Conservation (phyloP, 2,329 filamentous ascomycete species). For the Pyricularia sp. region DNA sequence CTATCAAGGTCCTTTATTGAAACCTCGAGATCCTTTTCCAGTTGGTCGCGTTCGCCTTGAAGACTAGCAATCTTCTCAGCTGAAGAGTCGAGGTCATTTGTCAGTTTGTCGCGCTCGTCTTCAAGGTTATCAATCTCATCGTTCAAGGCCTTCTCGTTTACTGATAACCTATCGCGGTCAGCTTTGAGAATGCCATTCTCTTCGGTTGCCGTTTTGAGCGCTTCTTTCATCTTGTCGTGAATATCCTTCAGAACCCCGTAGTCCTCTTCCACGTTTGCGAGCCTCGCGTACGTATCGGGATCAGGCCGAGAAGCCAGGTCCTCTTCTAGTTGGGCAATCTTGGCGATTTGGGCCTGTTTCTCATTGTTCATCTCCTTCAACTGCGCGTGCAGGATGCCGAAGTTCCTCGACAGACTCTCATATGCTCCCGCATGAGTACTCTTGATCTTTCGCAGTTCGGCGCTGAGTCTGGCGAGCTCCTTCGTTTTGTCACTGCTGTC, state of each 20-base stretch:
- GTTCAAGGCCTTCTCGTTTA: background rate
- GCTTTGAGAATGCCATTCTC: too few relatives aligned
- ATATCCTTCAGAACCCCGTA: too few relatives aligned
- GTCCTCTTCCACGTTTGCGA: background rate
- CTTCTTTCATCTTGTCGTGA: background rate
- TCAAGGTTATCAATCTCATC: background rate
- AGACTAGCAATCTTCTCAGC: too few relatives aligned
- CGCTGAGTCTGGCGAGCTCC: background rate
- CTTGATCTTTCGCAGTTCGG: background rate
- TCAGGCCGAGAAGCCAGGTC: background rate
- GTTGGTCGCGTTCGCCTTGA: too few relatives aligned
- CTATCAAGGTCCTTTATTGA: background rate
- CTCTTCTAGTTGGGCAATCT: background rate
- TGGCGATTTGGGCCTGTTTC: too few relatives aligned
- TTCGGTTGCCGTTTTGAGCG: background rate
- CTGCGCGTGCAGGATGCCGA: background rate
- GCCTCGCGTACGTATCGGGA: too few relatives aligned
- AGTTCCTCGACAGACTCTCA: background rate
- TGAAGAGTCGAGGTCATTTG: background rate
- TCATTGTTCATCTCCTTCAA: too few relatives aligned
- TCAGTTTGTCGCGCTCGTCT: background rate
- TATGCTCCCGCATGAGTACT: too few relatives aligned
- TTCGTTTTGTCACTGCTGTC: background rate
- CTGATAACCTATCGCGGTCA: too few relatives aligned
- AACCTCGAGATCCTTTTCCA: background rate